Conservation (phyloP, 768 basidiomycete genomes). For the Lanmaoa pseudosensibilis region DNA sequence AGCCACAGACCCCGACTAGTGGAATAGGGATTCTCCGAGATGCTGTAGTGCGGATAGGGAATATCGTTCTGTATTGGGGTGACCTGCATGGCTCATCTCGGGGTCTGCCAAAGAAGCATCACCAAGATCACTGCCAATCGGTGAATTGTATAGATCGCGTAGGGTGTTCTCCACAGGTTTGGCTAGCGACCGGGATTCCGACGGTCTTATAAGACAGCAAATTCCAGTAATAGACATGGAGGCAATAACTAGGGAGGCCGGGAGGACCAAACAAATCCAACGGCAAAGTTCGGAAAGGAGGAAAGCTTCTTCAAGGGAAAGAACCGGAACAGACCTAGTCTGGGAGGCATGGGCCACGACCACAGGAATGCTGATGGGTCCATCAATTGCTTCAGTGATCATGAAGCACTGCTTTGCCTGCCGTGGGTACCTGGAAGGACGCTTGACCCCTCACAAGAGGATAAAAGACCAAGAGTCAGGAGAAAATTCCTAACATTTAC, state of each 20-base stretch:
- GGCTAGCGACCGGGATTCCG: not conserved
- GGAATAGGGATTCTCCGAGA: not conserved
- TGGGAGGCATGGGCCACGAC: not conserved
- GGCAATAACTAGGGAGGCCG: not conserved
- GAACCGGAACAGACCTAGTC: not conserved
- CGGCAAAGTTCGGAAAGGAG: not conserved
- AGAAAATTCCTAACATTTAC: not conserved
- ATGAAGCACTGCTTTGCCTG: not conserved
- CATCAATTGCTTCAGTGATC: not conserved
- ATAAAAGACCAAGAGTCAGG: not conserved
- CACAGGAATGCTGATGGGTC: not conserved
- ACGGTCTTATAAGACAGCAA: not conserved
- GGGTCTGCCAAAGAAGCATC: not conserved
- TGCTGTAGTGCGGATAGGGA: not conserved
- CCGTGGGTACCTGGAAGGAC: not conserved
- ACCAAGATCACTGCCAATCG: constrained; percentile 13
- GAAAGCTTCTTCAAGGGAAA: not conserved
- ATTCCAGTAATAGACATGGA: not conserved
- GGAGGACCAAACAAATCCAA: not conserved
- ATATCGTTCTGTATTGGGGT: not conserved
- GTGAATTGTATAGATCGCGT: not conserved
- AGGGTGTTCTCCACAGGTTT: not conserved
- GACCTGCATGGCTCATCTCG: not conserved
- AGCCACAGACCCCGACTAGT: not conserved
- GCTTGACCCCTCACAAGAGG: too few species aligned